Evolutionary conservation across 768 basidiomycete genomes (phyloP).

Genomic region (Chalciporus chontae): DNA sequence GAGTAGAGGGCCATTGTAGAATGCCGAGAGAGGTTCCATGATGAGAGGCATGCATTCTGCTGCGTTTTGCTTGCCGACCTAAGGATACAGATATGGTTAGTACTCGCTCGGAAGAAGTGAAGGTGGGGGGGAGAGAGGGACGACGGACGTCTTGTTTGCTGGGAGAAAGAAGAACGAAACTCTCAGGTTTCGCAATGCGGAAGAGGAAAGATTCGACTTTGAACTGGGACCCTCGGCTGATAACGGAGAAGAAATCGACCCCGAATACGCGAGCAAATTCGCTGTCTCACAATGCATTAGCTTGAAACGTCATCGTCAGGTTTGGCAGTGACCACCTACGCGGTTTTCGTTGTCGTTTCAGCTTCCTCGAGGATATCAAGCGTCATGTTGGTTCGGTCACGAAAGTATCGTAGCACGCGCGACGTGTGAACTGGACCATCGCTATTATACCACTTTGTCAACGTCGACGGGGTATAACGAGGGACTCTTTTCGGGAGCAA

Average conservation of each 20-base stretch:
- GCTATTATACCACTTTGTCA: constrained; percentile 70
- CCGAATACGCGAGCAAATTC: constrained; percentile 98
- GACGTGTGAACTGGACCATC: constrained; percentile 50
- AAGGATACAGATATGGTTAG: too few relatives aligned
- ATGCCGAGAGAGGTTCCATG: constrained; percentile 91
- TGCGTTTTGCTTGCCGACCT: constrained; percentile 96
- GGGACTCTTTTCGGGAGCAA: constrained; percentile 55
- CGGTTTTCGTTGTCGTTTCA: constrained; percentile 84
- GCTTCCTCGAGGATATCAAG: constrained; percentile 78
- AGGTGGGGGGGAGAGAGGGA: neutral
- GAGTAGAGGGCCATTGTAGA: constrained; percentile 88
- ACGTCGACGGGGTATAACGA: constrained; percentile 57
- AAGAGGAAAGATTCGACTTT: constrained; percentile 99
- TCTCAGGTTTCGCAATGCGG: constrained; percentile 94
- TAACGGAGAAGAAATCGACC: constrained; percentile 93
- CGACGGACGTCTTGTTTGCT: constrained; percentile 75
- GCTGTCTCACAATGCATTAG: constrained; percentile 36
- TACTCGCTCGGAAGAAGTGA: neutral
- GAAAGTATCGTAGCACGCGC: constrained; percentile 59
- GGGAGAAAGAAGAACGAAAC: constrained; percentile 86
- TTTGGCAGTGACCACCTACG: constrained; percentile 43
- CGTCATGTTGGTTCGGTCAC: constrained; percentile 60
- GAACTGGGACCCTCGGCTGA: constrained; percentile 94
- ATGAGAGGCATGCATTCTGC: constrained; percentile 95
- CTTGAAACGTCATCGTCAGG: neutral